Evolutionary conservation across 805 yeast genomes (phyloP), one percentile per base, ranked within the genome.

Genomic region (Saccharomycopsis malanga): DNA sequence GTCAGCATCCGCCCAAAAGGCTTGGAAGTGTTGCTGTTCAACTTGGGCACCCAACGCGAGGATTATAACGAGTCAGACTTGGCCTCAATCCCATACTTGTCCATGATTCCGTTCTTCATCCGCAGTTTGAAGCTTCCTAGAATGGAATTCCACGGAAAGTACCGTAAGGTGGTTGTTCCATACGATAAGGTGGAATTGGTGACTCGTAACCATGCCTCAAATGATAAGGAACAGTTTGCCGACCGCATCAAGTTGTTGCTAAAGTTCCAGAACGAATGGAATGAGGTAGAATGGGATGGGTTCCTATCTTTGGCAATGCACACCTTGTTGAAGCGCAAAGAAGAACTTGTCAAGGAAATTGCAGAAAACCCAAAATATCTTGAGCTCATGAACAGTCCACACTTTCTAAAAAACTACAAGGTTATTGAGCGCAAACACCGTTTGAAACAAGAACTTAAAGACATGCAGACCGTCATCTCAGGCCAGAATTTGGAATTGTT

Each of bases 401-500:
- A 71, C 17, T 76, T 83, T 57, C 62, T 64, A 15, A 47, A 54
- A 4, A 76, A 75, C 45, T 79, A 66, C 55, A 49, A 60, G 6
- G 72, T 70, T 34, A 60, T 78, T 20, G 69, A 74, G 37, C 65
- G 70, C 39, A 76, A 72, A 51, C 68, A 69, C 46, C 49, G 59
- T 24, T 59, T 84, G 20, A 69, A 72, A 47, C 57, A 61, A 12
- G 70, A 79, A 49, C 80, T 89, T 20, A 73, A 67, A 9, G 62
- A 71, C 0, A 61, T 87, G 56, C 77, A 77, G 56, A 70, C 73
- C 40, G 66, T 83, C 41, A 74, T 88, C 54, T 82, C 95, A 1
- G 95, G 87, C 50, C 95, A 89, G 56, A 93, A 89, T 58, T 67
- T 93, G 57, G 96, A 87, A 54, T 68, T 93, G 39, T 70, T 93